A percentile compares a stretch with the other conserved stretches of the same genome.
phyloP scores from a whole-genome alignment of 176 grass and related monocot genomes.

The Oryza meyeriana region DNA sequence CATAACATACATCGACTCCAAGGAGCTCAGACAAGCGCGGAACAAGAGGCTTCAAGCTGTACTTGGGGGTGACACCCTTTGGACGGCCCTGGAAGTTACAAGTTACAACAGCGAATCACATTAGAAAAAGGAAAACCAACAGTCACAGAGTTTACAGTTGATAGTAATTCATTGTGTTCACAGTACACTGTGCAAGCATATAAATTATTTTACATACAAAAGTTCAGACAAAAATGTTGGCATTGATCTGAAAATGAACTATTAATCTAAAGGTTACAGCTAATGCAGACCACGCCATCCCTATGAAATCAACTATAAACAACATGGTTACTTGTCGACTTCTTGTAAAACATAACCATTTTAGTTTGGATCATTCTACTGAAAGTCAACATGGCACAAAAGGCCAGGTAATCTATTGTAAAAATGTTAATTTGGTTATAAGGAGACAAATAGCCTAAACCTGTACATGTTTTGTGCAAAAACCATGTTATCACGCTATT shows the following conservation, averaged over 20 bases:
- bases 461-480: background rate
- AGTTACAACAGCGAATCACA: background rate
- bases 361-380: background rate
- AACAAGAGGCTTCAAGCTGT: slow-evolving; percentile 95
- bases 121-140: background rate
- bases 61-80: slow-evolving; percentile 92
- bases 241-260: background rate
- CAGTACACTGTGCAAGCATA: background rate
- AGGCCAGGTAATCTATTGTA: background rate
- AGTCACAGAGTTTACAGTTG: background rate
- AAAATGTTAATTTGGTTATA: background rate
- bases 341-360: background rate
- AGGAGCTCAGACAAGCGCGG: slow-evolving; percentile 90
- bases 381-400: background rate
- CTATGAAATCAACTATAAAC: background rate
- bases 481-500: background rate
- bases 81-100: slow-evolving; percentile 68
- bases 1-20: slow-evolving; percentile 61
- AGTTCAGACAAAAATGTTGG: background rate
- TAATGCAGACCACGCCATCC: background rate
- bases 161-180: background rate
- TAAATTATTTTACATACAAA: background rate
- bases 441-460: background rate
- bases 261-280: background rate
- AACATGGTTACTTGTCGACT: background rate